Evolutionary conservation across 148 eudicot genomes (phyloP).

Genomic region (Persicaria tinctoria): DNA sequence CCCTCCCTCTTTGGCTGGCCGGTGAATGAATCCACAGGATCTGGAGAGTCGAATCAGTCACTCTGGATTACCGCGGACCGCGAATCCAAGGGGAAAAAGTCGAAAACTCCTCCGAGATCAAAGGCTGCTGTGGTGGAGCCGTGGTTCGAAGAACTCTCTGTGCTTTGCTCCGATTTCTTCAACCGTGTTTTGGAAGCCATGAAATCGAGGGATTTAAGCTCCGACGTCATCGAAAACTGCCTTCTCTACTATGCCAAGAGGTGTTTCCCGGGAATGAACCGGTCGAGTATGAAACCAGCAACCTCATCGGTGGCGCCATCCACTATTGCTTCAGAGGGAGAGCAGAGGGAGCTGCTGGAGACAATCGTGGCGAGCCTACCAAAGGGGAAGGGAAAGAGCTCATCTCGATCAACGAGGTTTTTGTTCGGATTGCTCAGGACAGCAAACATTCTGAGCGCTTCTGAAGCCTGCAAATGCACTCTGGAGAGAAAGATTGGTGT

Average conservation of each 20-base stretch:
- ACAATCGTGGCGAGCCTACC: constrained; percentile 46
- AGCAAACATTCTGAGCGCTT: constrained; percentile 55
- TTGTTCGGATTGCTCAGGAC: constrained; percentile 70
- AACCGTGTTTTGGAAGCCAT: constrained; percentile 47
- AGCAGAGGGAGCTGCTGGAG: constrained; percentile 71
- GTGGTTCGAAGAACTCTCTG: constrained; percentile 71
- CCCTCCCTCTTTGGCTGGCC: constrained; percentile 92
- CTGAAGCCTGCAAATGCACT: constrained; percentile 34
- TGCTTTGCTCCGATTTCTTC: constrained; percentile 41
- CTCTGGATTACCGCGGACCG: background rate
- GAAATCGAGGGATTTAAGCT: constrained; percentile 43
- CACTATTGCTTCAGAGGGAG: constrained; percentile 49
- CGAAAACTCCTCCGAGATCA: background rate
- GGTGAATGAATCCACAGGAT: constrained; percentile 29
- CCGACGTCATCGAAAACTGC: constrained; percentile 64
- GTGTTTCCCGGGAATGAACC: constrained; percentile 65
- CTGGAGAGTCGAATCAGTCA: background rate
- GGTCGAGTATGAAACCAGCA: constrained; percentile 36
- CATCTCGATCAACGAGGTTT: constrained; percentile 33
- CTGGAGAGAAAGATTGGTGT: constrained; percentile 77
- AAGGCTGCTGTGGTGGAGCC: constrained; percentile 19
- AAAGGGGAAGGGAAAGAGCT: constrained; percentile 27
- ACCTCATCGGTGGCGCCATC: constrained; percentile 38
- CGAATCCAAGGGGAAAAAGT: background rate
- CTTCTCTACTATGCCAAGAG: constrained; percentile 53